These are phyloP conservation scores for Chrysanthemum seticuspe DNA, from an alignment of 129 eudicot species.

Conservation along the genomic window DNA sequence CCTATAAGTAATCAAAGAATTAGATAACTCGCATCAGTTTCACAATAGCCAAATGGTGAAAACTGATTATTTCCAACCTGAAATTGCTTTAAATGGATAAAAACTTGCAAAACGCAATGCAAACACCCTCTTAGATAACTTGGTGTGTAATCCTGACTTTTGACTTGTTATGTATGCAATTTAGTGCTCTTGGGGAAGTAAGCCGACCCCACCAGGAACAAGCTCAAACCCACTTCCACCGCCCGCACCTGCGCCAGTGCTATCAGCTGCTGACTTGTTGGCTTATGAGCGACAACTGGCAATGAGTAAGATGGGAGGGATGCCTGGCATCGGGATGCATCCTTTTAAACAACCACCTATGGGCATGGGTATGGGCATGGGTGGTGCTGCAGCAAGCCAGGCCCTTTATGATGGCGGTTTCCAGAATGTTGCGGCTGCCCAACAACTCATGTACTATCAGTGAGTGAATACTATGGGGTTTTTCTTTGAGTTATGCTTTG, in stretches of 20 bases:
- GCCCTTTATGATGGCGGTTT: constrained; percentile 91
- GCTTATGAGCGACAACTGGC: constrained; percentile 79
- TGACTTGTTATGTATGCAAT: not conserved
- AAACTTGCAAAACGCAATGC: no score
- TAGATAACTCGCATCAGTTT: no score
- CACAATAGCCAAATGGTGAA: no score
- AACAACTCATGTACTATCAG: constrained; percentile 96
- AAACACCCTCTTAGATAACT: not conserved
- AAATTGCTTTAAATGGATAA: not conserved
- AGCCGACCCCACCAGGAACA: constrained; percentile 93
- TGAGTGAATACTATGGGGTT: constrained; percentile 42
- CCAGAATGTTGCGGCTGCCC: constrained; percentile 91
- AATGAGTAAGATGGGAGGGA: constrained; percentile 73
- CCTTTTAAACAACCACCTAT: constrained; percentile 64
- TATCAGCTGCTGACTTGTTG: constrained; percentile 67
- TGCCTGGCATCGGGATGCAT: constrained; percentile 56
- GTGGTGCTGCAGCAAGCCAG: constrained; percentile 87
- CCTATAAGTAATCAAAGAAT: no score
- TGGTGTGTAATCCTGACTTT: not conserved
- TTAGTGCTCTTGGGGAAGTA: constrained; percentile 98
- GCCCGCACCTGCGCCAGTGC: constrained; percentile 72
- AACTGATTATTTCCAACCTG: not conserved
- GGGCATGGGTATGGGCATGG: constrained; percentile 50
- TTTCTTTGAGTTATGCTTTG: constrained; percentile 8
- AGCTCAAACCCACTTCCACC: constrained; percentile 89